Base-by-base conservation (phyloP, 345 rosid species). In the Gossypium bickii region DNA sequence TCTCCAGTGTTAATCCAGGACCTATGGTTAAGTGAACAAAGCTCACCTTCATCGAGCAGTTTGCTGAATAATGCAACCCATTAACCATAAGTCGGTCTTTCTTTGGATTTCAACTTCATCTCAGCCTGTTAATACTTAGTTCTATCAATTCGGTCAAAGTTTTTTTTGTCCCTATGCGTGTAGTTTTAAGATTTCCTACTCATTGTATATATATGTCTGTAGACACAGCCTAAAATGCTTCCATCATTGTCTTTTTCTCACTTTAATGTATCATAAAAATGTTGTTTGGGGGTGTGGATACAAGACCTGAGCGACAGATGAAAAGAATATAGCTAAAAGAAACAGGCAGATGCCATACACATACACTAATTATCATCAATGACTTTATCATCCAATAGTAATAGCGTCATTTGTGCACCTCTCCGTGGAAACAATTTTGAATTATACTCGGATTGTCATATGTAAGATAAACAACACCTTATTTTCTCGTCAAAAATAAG, bases 41-140 rank as follows among this genome's bases (percentile, higher is more conserved):
- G 89, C 85, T 86, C 91, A 16, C 83, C 89, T 72, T 83, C 88
- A n/a, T 80, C 87, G 20, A 79, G 77, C 75, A 79, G 82, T 79
- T 76, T 85, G 82, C 73, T 83, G 11, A 66, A 65, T 66, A 76
- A n/a, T 66, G 78, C 24, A 76, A 52, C 64, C 24, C 74, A 70
- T 43, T 83, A 81, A 85, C 60, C 58, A 16, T n/a, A 68, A 68
- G 22, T 15, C 57, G 16, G 15, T 24, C 8, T 67, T 67, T 68
- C 72, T 48, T 25, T 34, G 17, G 43, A 68, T 68, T 68, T 48
- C 72, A 24, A 49, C 71, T 47, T 47, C 20, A 67, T 13, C n/a
- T 24, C 18, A 7, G 20, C 52, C 41, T 22, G 56, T 67, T 67
- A 67, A 22, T 47, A 7, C 38, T 67, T 67, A 29, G 56, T 67